phyloP scores from a whole-genome alignment of 768 basidiomycete genomes.

The Candolleomyces aberdarensis region DNA sequence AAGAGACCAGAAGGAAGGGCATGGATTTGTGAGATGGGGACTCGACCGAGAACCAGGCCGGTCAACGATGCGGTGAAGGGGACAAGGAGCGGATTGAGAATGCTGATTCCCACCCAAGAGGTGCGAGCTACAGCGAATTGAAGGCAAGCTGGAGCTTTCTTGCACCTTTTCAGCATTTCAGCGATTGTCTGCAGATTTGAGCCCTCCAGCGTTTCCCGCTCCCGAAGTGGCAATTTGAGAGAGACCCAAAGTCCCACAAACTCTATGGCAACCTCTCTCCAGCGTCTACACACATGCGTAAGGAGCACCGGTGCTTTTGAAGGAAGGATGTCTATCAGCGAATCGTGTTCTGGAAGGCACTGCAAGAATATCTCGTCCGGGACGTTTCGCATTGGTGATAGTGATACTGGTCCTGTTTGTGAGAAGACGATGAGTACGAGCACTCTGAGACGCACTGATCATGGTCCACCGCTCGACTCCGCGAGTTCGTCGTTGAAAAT shows the following conservation, averaged over 20 bases:
- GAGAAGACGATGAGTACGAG: too few relatives aligned
- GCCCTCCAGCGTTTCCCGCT: not conserved
- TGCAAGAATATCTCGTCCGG: not conserved
- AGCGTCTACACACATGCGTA: not conserved
- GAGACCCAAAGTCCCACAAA: not conserved
- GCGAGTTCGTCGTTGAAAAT: too few relatives aligned
- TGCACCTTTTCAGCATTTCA: not conserved
- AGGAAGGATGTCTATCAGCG: not conserved
- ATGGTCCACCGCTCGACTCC: too few relatives aligned
- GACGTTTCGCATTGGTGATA: not conserved
- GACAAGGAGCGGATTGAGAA: not conserved
- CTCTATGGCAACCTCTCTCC: not conserved
- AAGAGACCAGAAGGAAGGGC: not conserved
- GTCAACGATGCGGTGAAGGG: not conserved
- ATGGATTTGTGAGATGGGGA: not conserved
- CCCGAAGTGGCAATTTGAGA: not conserved
- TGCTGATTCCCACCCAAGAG: not conserved
- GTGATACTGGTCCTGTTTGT: too few relatives aligned
- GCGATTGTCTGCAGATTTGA: not conserved
- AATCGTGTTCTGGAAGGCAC: not conserved
- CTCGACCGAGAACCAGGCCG: not conserved
- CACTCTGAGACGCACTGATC: too few relatives aligned
- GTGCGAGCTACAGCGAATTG: not conserved
- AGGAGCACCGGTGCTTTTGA: not conserved
- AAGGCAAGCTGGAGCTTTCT: not conserved